Base-by-base conservation (phyloP, 176 grass and related monocot species). In the Urochloa ruziziensis region DNA sequence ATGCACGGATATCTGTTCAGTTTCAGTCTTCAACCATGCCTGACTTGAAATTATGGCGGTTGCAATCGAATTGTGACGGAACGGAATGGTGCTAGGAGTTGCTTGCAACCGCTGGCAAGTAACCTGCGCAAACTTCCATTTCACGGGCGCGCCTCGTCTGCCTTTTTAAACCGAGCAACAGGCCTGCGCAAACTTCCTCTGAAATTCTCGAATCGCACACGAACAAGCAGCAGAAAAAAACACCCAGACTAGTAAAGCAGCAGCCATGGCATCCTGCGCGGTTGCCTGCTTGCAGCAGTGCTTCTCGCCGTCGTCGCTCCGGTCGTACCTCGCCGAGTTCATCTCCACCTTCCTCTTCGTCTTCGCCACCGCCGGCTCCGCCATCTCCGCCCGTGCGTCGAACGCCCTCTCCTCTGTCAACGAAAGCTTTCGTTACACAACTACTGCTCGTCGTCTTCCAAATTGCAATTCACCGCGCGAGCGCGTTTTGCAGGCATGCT, bases 321-420 rank as follows among this genome's bases (percentile, higher is more conserved):
- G 88, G 17, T 79, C 80, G 14, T 91, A 91, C 63, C 73, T 77
- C 30, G 82, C 89, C 2, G 89, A 94, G 79, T 91, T 90, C 82
- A 91, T 91, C 70, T 88, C 92, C 68, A 94, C 92, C 28, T 91
- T 94, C 56, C 44, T 91, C 79, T 94, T 91, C 24, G 79, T 94
- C 32, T 94, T 91, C 74, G 43, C 79, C 36, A 54, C 78, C 29
- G 82, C 88, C 27, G 88, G 85, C 82, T 94, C 85, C 25, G 40
- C 82, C 46, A 49, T 94, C 54, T 88, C 67, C 9, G 73, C 86
- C 33, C 52, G 86, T 91, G 19, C 11, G 14, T 82, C 62, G 0
- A 27, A 81, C 11, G 57, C 23, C 35, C 23, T 24, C 18, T 18
- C 29, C 62, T 2, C 2, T 43, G 18, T 42, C 15, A n/a, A 57